phyloP scores from a whole-genome alignment of 345 rosid species.

The Trapa bicornis region DNA sequence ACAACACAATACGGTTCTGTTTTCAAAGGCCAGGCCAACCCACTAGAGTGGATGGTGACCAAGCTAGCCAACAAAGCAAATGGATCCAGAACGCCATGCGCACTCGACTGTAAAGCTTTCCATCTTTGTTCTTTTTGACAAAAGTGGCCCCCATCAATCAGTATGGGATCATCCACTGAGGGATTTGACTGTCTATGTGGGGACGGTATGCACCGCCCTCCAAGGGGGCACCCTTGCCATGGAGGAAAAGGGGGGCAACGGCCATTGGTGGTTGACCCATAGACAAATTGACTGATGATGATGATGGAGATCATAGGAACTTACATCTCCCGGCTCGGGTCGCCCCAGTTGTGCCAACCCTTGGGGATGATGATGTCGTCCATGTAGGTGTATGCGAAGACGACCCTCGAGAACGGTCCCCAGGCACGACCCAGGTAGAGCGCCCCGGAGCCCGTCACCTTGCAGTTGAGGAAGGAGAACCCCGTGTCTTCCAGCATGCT shows the following conservation, averaged over 20 bases:
- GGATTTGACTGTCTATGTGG: neutral
- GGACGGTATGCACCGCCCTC: too few species aligned
- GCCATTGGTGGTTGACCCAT: too few species aligned
- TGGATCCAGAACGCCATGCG: neutral
- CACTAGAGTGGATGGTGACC: neutral
- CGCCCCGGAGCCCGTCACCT: constrained; percentile 94
- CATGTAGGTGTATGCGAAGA: constrained; percentile 94
- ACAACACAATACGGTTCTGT: neutral
- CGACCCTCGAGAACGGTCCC: constrained; percentile 95
- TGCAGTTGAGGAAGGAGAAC: constrained; percentile 85
- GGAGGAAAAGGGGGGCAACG: too few species aligned
- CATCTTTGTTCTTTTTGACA: neutral
- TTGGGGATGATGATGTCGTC: constrained; percentile 83
- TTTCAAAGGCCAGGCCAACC: neutral
- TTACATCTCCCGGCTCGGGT: constrained; percentile 81
- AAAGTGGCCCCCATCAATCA: neutral
- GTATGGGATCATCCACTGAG: neutral
- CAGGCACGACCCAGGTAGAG: constrained; percentile 90
- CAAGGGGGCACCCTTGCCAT: too few species aligned
- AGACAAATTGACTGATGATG: too few species aligned
- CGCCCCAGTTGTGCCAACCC: constrained; percentile 99
- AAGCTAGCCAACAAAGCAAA: neutral
- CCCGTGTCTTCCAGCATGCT: constrained; percentile 88
- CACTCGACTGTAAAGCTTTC: constrained; percentile 1
- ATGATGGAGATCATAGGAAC: neutral